Percentiles rank a stretch among this genome's conserved stretches.
Conservation (phyloP, 2,329 filamentous ascomycete genomes). For the Sarocladium oryzae region DNA sequence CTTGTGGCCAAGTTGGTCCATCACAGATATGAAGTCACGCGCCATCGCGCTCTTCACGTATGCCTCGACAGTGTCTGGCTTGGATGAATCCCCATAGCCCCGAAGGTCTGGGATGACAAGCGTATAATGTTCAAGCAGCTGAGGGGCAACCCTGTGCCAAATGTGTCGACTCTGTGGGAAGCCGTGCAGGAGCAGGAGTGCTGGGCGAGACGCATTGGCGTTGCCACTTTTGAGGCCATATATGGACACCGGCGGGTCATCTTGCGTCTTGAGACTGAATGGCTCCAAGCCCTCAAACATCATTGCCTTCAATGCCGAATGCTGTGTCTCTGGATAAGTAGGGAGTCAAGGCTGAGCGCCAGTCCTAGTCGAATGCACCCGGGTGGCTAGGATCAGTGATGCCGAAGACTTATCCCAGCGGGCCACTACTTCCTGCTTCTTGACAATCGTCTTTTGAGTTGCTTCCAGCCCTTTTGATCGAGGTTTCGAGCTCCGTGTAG, state of each 20-base stretch:
- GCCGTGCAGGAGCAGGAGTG: conserved; percentile 44
- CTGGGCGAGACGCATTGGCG: conserved; percentile 24
- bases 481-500: background rate
- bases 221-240: conserved; percentile 32
- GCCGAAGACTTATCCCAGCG: too few relatives aligned
- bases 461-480: background rate
- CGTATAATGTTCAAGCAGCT: conserved; percentile 32
- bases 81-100: conserved; percentile 45
- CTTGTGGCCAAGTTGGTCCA: conserved; percentile 33
- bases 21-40: conserved; percentile 36
- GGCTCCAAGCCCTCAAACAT: conserved; percentile 34
- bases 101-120: conserved; percentile 42
- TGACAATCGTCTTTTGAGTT: too few relatives aligned
- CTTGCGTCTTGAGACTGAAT: conserved; percentile 31
- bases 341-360: too few relatives aligned
- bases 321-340: too few relatives aligned
- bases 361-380: too few relatives aligned
- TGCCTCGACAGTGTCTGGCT: conserved; percentile 26
- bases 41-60: conserved; percentile 47
- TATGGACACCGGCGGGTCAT: conserved; percentile 33
- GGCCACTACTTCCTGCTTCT: too few relatives aligned
- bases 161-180: conserved; percentile 47
- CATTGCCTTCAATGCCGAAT: too few relatives aligned
- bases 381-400: too few relatives aligned
- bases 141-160: conserved; percentile 40